Percentiles rank a stretch among this genome's conserved stretches.
Conservation (phyloP, 2,329 filamentous ascomycete species). For the Clonostachys rhizophaga region DNA sequence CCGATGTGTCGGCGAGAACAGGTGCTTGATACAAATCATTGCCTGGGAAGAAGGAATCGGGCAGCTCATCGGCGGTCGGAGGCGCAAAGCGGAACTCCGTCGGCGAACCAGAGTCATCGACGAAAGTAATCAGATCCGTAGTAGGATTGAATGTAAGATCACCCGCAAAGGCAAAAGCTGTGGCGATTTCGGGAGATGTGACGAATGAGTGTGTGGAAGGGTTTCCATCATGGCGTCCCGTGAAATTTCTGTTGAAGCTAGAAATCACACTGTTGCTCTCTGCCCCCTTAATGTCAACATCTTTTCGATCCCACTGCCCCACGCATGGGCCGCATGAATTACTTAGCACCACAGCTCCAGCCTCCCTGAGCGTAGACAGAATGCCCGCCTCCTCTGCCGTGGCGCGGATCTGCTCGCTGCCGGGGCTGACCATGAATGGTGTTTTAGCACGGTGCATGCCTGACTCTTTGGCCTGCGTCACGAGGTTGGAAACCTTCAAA, state of each 20-base stretch:
- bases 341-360: conserved; percentile 20
- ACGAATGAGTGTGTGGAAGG: conserved; percentile 42
- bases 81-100: conserved; percentile 15
- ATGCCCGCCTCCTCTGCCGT: conserved; percentile 21
- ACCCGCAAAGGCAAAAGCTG: conserved; percentile 32
- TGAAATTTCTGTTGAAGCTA: conserved; percentile 28
- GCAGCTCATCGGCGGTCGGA: conserved; percentile 17
- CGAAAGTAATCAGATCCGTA: conserved; percentile 12
- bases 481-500: conserved; percentile 16
- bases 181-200: conserved; percentile 39
- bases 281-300: conserved; percentile 14
- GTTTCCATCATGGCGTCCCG: conserved; percentile 26
- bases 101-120: background rate
- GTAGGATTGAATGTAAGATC: conserved; percentile 23
- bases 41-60: conserved; percentile 12
- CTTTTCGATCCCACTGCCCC: conserved; percentile 24
- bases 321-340: conserved; percentile 26
- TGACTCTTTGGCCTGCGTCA: conserved; percentile 18
- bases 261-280: conserved; percentile 24
- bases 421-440: conserved; percentile 21
- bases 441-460: conserved; percentile 18
- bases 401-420: conserved; percentile 23
- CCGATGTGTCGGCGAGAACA: conserved; percentile 6
- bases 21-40: conserved; percentile 16
- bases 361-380: conserved; percentile 15